phyloP scores from a whole-genome alignment of 1,139 yeast species.

The Hyphopichia pseudoburtonii region DNA sequence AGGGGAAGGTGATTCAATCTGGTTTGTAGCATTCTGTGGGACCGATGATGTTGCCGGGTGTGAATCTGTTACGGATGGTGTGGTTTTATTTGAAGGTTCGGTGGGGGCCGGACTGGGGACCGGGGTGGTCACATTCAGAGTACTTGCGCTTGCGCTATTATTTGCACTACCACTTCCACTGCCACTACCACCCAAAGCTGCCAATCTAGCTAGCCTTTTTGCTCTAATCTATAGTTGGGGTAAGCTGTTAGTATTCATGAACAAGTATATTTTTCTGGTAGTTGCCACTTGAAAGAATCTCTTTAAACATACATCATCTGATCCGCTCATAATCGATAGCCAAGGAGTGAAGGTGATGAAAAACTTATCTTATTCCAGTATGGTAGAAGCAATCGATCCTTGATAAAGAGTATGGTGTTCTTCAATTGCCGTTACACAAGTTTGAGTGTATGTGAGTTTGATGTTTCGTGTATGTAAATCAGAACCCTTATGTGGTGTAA shows the following conservation, averaged over 20 bases:
- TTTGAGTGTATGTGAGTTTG: too few relatives aligned
- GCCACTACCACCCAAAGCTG: constrained; percentile 16
- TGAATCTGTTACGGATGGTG: constrained; percentile 1
- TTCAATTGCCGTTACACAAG: too few relatives aligned
- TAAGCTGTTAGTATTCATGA: constrained; percentile 1
- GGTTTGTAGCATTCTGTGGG: not conserved
- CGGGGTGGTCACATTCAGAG: not conserved
- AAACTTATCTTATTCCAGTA: too few relatives aligned
- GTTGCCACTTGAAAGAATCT: not conserved
- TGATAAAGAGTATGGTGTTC: too few relatives aligned
- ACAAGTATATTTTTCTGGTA: not conserved
- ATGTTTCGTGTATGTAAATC: too few relatives aligned
- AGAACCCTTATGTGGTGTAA: too few relatives aligned
- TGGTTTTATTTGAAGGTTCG: constrained; percentile 1
- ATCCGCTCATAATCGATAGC: constrained; percentile 13
- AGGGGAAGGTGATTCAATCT: too few relatives aligned
- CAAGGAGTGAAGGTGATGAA: too few relatives aligned
- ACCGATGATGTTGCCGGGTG: not conserved
- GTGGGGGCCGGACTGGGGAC: constrained; percentile 4
- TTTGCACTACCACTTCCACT: not conserved
- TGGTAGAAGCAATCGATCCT: too few relatives aligned
- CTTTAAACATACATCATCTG: constrained; percentile 22
- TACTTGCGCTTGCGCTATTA: not conserved
- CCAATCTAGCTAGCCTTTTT: constrained; percentile 54
- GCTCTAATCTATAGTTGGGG: constrained; percentile 46